Evolutionary conservation across 305 asterid genomes (phyloP), one percentile per base, ranked within the genome.

Genomic region (Rubia occidens): DNA sequence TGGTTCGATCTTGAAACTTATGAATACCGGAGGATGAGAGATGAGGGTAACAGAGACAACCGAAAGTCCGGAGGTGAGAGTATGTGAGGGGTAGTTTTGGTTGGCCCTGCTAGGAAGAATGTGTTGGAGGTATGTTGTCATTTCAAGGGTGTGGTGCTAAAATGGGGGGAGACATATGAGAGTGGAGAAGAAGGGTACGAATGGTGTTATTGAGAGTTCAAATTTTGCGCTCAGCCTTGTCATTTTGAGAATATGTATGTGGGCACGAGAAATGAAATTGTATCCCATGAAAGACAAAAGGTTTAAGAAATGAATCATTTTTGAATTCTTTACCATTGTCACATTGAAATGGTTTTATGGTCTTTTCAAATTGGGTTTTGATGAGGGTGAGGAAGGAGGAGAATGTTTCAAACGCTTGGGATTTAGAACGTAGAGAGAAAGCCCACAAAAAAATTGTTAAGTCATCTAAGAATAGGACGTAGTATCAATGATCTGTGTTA

Each of bases 381-480:
- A 67, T 54, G 40, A 43, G 35, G 21, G 15, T 20, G 15, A 45
- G 18, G 18, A 24, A 67, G 8, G 32, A 9, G 7, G 35, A 21
- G 8, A 45, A 67, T 39, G 61, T 40, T 60, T 70, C 14, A 3
- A n/a, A 6, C 3, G 9, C 47, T 7, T 43, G 47, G 11, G 47
- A 43, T 43, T 43, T 43, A 43, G 47, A 43, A 43, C 47, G 29
- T 15, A 70, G 44, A n/a, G 74, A 68, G 39, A 59, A 58, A 4
- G 18, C 39, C 74, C 74, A 60, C 26, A 61, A 5, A 60, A 40
- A 71, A 21, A 62, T 43, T 1, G 69, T 17, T n/a, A 43, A 71
- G 37, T 71, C 49, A 71, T 61, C 47, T n/a, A 61, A 24, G 20
- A 71, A 60, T 26, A 71, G 17, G 3, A 71, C 37, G 10, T 71